Evolutionary conservation across 2,329 filamentous ascomycete genomes (phyloP).

Genomic region (Fusarium protoensiforme): DNA sequence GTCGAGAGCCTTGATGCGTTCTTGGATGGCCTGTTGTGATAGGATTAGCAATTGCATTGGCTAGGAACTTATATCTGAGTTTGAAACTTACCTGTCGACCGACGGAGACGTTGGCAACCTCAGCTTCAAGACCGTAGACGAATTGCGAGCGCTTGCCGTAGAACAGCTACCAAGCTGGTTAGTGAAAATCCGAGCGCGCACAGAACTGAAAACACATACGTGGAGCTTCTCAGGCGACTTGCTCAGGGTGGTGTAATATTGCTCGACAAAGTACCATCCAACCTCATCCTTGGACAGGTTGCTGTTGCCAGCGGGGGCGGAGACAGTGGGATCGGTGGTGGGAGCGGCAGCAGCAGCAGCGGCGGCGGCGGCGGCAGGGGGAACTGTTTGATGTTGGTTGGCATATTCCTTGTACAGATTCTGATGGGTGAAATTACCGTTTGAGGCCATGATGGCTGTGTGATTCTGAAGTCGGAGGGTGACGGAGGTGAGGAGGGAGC

Average conservation of each 20-base stretch:
- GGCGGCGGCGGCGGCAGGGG: constrained; percentile 48
- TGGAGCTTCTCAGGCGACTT: constrained; percentile 94
- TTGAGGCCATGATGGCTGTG: constrained; percentile 63
- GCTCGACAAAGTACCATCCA: constrained; percentile 99
- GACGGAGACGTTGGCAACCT: constrained; percentile 85
- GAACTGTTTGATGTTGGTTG: constrained; percentile 52
- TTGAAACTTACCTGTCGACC: constrained; percentile 76
- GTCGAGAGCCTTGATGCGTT: constrained; percentile 91
- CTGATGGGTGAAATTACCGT: constrained; percentile 63
- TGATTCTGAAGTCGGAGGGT: constrained; percentile 23
- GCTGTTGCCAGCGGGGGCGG: constrained; percentile 51
- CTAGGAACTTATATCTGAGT: background rate
- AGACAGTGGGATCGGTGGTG: constrained; percentile 44
- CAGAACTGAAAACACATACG: constrained; percentile 56
- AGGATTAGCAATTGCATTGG: constrained; percentile 17
- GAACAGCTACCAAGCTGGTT: constrained; percentile 71
- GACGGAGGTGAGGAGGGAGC: constrained; percentile 17
- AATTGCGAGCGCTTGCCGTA: constrained; percentile 97
- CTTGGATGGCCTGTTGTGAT: constrained; percentile 81
- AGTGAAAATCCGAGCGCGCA: constrained; percentile 1
- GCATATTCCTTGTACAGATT: constrained; percentile 53
- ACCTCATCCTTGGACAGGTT: constrained; percentile 88
- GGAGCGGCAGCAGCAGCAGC: constrained; percentile 41
- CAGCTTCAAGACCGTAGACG: constrained; percentile 90
- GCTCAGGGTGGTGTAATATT: constrained; percentile 98